phyloP scores from a whole-genome alignment of 208 protist genomes.

The Trichomonas gallinae region DNA sequence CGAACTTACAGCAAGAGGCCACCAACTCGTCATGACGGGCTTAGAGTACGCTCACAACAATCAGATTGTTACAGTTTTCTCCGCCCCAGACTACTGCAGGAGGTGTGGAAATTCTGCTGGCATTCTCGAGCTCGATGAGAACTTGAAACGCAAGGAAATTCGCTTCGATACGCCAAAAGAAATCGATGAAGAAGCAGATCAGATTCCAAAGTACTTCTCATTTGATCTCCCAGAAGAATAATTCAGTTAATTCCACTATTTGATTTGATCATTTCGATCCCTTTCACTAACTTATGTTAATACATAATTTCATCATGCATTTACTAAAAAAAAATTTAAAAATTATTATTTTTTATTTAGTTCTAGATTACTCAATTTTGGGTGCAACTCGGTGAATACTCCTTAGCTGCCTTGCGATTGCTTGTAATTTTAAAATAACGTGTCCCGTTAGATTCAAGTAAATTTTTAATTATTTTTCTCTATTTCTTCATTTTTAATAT shows the following conservation, averaged over 20 bases:
- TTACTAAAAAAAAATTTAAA: too few relatives aligned
- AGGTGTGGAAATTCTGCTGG: constrained; percentile 51
- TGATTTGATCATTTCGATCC: too few relatives aligned
- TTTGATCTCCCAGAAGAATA: neutral
- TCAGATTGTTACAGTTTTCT: constrained; percentile 94
- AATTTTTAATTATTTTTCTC: too few relatives aligned
- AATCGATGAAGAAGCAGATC: neutral
- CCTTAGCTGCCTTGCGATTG: too few relatives aligned
- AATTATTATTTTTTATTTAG: too few relatives aligned
- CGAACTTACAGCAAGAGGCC: constrained; percentile 64
- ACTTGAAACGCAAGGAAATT: constrained; percentile 59
- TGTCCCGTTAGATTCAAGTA: too few relatives aligned
- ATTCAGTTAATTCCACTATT: neutral
- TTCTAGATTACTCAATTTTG: too few relatives aligned
- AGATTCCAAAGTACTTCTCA: neutral
- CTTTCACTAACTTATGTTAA: too few relatives aligned
- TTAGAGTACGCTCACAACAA: constrained; percentile 92
- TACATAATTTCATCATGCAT: too few relatives aligned
- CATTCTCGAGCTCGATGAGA: constrained; percentile 92
- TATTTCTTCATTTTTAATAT: too few relatives aligned
- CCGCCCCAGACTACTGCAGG: constrained; percentile 95
- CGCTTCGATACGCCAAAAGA: neutral
- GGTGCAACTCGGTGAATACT: too few relatives aligned
- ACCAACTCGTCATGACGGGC: constrained; percentile 54
- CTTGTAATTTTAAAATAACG: too few relatives aligned